phyloP scores from a whole-genome alignment of 768 basidiomycete genomes.

The Podaxis pistillaris region DNA sequence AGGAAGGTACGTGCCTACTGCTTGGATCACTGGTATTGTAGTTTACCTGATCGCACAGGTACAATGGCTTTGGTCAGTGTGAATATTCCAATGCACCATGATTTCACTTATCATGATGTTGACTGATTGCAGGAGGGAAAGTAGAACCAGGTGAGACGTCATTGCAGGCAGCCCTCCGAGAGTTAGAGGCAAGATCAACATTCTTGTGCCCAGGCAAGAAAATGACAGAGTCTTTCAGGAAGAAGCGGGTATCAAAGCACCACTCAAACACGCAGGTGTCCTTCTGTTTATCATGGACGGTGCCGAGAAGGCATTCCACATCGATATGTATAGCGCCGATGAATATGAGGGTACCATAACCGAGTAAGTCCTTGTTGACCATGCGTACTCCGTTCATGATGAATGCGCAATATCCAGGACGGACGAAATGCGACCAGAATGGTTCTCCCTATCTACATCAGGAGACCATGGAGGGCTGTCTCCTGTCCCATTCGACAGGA shows the following conservation, averaged over 20 bases:
- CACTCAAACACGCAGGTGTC: constrained; percentile 60
- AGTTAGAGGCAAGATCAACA: constrained; percentile 46
- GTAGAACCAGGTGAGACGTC: constrained; percentile 73
- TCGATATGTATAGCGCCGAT: constrained; percentile 69
- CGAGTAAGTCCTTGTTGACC: constrained; percentile 51
- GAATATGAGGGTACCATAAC: constrained; percentile 56
- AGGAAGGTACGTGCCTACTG: constrained; percentile 43
- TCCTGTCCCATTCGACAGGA: constrained; percentile 58
- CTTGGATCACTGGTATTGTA: background rate
- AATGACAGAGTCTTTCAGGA: constrained; percentile 49
- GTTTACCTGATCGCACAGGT: constrained; percentile 40
- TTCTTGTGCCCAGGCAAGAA: background rate
- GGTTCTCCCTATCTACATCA: constrained; percentile 52
- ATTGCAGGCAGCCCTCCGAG: constrained; percentile 72
- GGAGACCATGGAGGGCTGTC: constrained; percentile 5
- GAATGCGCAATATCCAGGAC: constrained; percentile 43
- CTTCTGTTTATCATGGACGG: constrained; percentile 61
- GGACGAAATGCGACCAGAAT: constrained; percentile 85
- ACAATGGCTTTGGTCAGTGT: constrained; percentile 74
- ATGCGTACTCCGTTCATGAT: background rate
- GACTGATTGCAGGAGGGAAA: constrained; percentile 57
- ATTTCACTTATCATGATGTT: background rate
- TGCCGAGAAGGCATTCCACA: constrained; percentile 60
- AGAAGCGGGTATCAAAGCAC: constrained; percentile 74
- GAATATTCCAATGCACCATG: background rate